A percentile compares a stretch with the other conserved stretches of the same genome.
These are phyloP conservation scores for Sporothrix pseudoabietina DNA, from an alignment of 2,329 filamentous ascomycete species.

Conservation along the genomic window DNA sequence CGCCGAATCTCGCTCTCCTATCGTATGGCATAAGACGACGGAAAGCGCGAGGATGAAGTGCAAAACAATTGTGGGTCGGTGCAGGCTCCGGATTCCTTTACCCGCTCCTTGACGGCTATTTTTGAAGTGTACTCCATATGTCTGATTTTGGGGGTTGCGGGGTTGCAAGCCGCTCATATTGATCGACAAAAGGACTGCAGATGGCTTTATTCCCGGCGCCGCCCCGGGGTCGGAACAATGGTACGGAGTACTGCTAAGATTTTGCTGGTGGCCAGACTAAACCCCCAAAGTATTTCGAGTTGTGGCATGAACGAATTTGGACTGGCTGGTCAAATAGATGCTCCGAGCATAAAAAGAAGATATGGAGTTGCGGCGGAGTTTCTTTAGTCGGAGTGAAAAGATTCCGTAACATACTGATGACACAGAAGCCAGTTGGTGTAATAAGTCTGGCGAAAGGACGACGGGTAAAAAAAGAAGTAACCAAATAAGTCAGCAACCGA, in stretches of 20 bases:
- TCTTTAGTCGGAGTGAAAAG: neutral
- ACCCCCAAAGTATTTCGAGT: neutral
- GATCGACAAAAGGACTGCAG: neutral
- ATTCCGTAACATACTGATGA: too few species aligned
- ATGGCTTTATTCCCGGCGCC: conserved; percentile 1
- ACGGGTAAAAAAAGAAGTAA: neutral
- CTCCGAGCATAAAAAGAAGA: neutral
- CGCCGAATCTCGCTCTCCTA: neutral
- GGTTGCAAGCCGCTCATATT: neutral
- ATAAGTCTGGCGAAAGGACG: neutral
- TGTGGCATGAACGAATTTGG: neutral
- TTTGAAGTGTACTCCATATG: neutral
- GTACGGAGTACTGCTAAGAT: neutral
- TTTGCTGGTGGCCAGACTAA: neutral
- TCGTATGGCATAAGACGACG: neutral
- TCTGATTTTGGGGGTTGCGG: neutral
- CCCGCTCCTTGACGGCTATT: neutral
- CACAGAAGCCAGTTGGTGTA: neutral
- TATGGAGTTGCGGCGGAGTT: neutral
- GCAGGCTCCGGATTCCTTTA: neutral
- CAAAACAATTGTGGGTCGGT: neutral
- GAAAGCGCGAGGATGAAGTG: neutral
- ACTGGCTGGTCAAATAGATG: neutral
- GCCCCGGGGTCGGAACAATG: neutral
- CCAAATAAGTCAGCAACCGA: neutral